Conservation (phyloP, 177 flowering plant genomes). For the Vitis hybrid region DNA sequence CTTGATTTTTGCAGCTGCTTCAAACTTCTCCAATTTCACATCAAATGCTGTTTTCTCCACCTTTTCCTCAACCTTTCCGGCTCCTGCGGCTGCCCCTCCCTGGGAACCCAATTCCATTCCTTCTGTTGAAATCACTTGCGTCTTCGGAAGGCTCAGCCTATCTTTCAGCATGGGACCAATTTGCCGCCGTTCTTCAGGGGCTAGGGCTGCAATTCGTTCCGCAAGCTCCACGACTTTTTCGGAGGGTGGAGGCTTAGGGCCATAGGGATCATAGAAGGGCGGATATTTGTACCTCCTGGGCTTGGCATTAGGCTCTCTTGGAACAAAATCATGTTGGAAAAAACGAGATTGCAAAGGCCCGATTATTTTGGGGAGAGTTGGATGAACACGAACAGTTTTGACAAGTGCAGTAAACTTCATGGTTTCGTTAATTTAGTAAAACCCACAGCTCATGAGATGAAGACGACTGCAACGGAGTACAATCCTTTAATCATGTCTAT, state of each 20-base stretch:
- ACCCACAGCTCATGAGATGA: neutral
- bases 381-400: slow-evolving; percentile 25
- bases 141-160: slow-evolving; percentile 50
- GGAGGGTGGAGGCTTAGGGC: slow-evolving; percentile 78
- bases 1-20: slow-evolving; percentile 73
- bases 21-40: slow-evolving; percentile 82
- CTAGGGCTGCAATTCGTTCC: slow-evolving; percentile 59
- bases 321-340: slow-evolving; percentile 67
- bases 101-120: slow-evolving; percentile 58
- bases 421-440: neutral
- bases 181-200: slow-evolving; percentile 61
- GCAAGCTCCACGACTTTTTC: slow-evolving; percentile 72
- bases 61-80: slow-evolving; percentile 56
- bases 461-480: neutral
- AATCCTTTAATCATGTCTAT: too few species aligned
- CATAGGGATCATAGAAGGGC: slow-evolving; percentile 74
- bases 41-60: slow-evolving; percentile 82
- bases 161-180: slow-evolving; percentile 56
- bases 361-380: slow-evolving; percentile 17
- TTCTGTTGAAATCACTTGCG: slow-evolving; percentile 50
- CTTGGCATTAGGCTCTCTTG: slow-evolving; percentile 68
- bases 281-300: slow-evolving; percentile 75
- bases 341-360: slow-evolving; percentile 44
- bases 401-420: slow-evolving; percentile 50
- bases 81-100: slow-evolving; percentile 38